These are phyloP conservation scores for Zygosaccharomyces sapae DNA, from an alignment of 1,139 yeast species.

Conservation along the genomic window DNA sequence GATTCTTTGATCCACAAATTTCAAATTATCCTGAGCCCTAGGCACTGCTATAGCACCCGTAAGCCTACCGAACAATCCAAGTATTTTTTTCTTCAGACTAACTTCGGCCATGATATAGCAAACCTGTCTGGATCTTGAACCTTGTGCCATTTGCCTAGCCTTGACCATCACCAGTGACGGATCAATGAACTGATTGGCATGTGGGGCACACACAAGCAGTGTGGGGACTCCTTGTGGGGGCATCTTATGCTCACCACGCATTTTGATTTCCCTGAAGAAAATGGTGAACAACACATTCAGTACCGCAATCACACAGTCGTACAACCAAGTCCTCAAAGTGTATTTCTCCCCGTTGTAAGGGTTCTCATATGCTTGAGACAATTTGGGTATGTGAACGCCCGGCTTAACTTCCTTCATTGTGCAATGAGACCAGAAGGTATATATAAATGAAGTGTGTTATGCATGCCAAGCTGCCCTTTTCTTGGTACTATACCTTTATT, in stretches of 20 bases:
- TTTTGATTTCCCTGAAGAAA: slow-evolving; percentile 66
- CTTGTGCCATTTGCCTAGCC: slow-evolving; percentile 37
- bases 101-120: slow-evolving; percentile 63
- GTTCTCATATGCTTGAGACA: slow-evolving; percentile 15
- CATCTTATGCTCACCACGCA: slow-evolving; percentile 63
- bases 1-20: slow-evolving; percentile 42
- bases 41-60: slow-evolving; percentile 70
- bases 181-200: slow-evolving; percentile 76
- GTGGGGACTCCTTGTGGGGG: slow-evolving; percentile 61
- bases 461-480: background rate
- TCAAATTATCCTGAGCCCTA: slow-evolving; percentile 63
- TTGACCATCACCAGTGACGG: slow-evolving; percentile 60
- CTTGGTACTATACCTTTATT: background rate
- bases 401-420: slow-evolving; percentile 1
- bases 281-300: slow-evolving; percentile 27
- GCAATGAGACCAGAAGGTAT: background rate
- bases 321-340: slow-evolving; percentile 23
- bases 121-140: slow-evolving; percentile 40
- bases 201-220: slow-evolving; percentile 75
- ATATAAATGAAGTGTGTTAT: background rate
- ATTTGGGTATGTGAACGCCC: slow-evolving; percentile 20
- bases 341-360: slow-evolving; percentile 23
- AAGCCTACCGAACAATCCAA: slow-evolving; percentile 55
- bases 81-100: slow-evolving; percentile 49
- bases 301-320: slow-evolving; percentile 24